A percentile compares a stretch with the other conserved stretches of the same genome.
These are phyloP conservation scores for Elaphomyces granulatus DNA, from an alignment of 495 filamentous ascomycete species.

Conservation along the genomic window DNA sequence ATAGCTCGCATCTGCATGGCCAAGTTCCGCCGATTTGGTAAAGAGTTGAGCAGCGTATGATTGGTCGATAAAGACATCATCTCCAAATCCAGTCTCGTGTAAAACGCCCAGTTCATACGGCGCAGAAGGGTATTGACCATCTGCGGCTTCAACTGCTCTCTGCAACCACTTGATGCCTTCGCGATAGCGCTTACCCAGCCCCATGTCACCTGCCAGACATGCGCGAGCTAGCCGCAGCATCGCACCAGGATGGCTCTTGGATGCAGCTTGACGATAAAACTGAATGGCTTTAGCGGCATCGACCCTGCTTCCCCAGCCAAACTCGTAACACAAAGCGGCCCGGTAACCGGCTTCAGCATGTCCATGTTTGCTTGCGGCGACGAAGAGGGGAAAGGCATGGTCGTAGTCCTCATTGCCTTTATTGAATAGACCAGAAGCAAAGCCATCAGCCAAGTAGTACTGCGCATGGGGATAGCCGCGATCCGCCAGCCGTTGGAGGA, in stretches of 20 bases:
- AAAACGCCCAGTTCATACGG: slow-evolving; percentile 82
- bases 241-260: slow-evolving; percentile 88
- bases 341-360: slow-evolving; percentile 94
- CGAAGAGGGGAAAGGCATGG: slow-evolving; percentile 77
- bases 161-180: slow-evolving; percentile 97
- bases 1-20: slow-evolving; percentile 70
- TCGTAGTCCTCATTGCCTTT: slow-evolving; percentile 86
- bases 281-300: slow-evolving; percentile 84
- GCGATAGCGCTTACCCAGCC: slow-evolving; percentile 65
- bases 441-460: slow-evolving; percentile 93
- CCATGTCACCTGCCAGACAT: slow-evolving; percentile 77
- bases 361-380: slow-evolving; percentile 90
- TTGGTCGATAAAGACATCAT: slow-evolving; percentile 82
- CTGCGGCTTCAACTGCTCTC: slow-evolving; percentile 74
- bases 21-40: slow-evolving; percentile 85
- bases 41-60: slow-evolving; percentile 87
- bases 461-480: slow-evolving; percentile 90
- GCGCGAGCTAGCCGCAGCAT: slow-evolving; percentile 86
- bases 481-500: slow-evolving; percentile 73
- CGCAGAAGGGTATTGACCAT: slow-evolving; percentile 79
- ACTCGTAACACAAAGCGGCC: slow-evolving; percentile 90
- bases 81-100: slow-evolving; percentile 79
- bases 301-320: slow-evolving; percentile 87
- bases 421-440: slow-evolving; percentile 83
- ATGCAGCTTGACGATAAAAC: slow-evolving; percentile 79